Base-by-base conservation (phyloP, 805 yeast genomes). In the Ogataea methylovora region DNA sequence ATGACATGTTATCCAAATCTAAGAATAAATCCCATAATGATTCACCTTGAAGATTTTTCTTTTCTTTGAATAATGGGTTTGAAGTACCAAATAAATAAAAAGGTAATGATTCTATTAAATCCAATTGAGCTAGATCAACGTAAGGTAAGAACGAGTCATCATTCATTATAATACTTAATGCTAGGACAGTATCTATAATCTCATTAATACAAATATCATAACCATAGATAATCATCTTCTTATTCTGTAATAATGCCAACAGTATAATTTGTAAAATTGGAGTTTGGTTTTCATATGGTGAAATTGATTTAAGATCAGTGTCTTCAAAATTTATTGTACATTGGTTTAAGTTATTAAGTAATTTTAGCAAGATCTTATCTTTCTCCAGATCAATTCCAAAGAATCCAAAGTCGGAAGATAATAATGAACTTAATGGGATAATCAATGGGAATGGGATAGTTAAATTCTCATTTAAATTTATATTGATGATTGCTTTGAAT, bases 51-150 rank as follows among this genome's bases (percentile, higher is more conserved):
- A 29, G 37, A 16, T 38, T 39, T 6, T 51, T 63, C 37, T 69
- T 69, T 22, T 70, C 65, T 45, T 74, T 75, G 48, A 81, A 72
- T 27, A 78, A 69, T 12, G 80, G 71, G 48, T 81, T 81, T 27
- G 80, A 73, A 3, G 86, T 79, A 4, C 90, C 90, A 2, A 82
- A 69, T 31, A 81, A 56, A 44, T 61, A 73, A 20, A 58, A 58
- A 21, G 45, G 60, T 40, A 59, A 65, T 33, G 48, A 56, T 39
- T 63, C 62, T 33, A 76, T 51, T 2, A 68, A 42, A 38, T 73
- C 77, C 29, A 77, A 57, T 39, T 75, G 69, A 3, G 79, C 72
- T 2, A 79, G 69, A 42, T 80, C 87, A 27, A 77, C 59, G 21
- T 76, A 67, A 2, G 87, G 87, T 43, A 73, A 70, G 40, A 56